These are phyloP conservation scores for Ceratocystis cacaofunesta DNA, from an alignment of 2,329 filamentous ascomycete genomes.

Conservation along the genomic window DNA sequence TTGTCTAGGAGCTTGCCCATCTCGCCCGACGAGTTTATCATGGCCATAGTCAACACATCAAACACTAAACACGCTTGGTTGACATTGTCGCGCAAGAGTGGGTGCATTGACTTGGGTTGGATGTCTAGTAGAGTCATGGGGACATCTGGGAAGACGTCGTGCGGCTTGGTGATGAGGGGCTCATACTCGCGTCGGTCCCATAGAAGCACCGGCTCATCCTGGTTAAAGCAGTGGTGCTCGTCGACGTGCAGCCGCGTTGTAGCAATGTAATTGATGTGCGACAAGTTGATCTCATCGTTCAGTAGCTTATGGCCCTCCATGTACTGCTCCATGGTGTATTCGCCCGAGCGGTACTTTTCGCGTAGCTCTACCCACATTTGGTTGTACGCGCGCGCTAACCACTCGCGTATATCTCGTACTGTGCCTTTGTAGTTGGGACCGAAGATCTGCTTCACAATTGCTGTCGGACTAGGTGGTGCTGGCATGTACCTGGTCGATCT, in stretches of 20 bases:
- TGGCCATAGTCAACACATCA: conserved; percentile 27
- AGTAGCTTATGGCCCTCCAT: conserved; percentile 22
- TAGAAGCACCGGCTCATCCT: conserved; percentile 37
- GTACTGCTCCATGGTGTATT: conserved; percentile 21
- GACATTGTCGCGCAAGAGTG: conserved; percentile 32
- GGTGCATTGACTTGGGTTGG: conserved; percentile 41
- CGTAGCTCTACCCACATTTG: conserved; percentile 2
- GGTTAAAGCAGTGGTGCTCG: conserved; percentile 36
- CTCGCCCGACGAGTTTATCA: conserved; percentile 27
- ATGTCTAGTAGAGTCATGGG: conserved; percentile 49
- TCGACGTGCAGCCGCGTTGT: conserved; percentile 34
- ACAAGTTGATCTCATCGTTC: conserved; percentile 23
- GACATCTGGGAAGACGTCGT: conserved; percentile 54
- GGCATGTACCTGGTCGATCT: neutral
- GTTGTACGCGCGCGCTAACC: conserved; percentile 7
- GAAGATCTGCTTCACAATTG: neutral
- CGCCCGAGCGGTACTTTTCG: conserved; percentile 13
- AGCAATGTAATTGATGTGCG: conserved; percentile 24
- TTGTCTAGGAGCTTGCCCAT: conserved; percentile 33
- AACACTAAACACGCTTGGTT: conserved; percentile 33
- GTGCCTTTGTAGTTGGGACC: neutral
- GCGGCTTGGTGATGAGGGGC: conserved; percentile 40
- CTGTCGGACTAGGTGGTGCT: neutral
- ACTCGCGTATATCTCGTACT: conserved; percentile 7
- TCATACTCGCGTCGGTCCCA: conserved; percentile 62